Evolutionary conservation across 129 eudicot species (phyloP).

Genomic region (Smallanthus sonchifolius): DNA sequence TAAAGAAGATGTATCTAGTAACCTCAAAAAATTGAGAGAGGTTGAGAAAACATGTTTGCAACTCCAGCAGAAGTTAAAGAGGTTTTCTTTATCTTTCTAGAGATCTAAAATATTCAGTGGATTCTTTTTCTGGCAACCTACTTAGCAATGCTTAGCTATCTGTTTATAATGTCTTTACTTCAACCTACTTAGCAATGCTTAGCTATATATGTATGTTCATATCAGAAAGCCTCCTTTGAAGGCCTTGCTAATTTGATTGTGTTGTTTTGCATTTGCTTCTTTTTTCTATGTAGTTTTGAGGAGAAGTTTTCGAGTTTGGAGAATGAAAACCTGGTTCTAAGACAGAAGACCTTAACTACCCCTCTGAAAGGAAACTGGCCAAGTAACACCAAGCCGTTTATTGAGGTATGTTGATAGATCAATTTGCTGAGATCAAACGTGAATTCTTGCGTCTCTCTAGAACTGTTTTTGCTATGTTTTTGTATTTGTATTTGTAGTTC

Average conservation of each 20-base stretch:
- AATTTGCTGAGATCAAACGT: slow-evolving; percentile 1
- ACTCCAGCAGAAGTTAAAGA: slow-evolving; percentile 65
- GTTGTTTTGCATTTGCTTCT: neutral
- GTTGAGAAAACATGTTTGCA: slow-evolving; percentile 64
- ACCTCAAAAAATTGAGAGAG: slow-evolving; percentile 61
- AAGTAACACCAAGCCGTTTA: slow-evolving; percentile 56
- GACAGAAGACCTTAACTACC: slow-evolving; percentile 66
- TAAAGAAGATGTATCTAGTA: slow-evolving; percentile 53
- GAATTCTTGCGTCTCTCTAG: neutral
- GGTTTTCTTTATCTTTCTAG: slow-evolving; percentile 34
- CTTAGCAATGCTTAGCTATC: neutral
- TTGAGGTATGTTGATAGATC: slow-evolving; percentile 55
- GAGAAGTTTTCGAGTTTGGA: slow-evolving; percentile 73
- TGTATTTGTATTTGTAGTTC: neutral
- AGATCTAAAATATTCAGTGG: neutral
- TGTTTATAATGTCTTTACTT: neutral
- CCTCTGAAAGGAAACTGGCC: slow-evolving; percentile 67
- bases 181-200: neutral
- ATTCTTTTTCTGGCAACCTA: neutral
- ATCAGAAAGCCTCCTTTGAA: slow-evolving; percentile 1
- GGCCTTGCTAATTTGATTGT: slow-evolving; percentile 7
- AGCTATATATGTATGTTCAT: neutral
- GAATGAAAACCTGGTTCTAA: slow-evolving; percentile 80
- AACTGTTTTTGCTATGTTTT: neutral
- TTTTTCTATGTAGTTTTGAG: slow-evolving; percentile 54